Conservation (phyloP, 257 asterid genomes). For the Anisodus tanguticus region DNA sequence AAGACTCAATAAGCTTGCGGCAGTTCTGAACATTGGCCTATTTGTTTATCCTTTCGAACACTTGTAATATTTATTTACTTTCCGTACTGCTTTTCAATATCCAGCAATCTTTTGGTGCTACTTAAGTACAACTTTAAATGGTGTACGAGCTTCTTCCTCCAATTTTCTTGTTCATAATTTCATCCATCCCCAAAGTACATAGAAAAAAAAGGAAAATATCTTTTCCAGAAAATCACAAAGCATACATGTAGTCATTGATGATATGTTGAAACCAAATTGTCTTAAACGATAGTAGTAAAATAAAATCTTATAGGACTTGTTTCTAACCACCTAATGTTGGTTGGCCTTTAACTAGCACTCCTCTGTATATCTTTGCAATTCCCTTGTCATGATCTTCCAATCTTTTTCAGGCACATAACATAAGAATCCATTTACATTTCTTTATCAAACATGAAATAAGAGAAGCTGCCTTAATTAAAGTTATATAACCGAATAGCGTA, state of each 20-base stretch:
- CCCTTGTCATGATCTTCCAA: no score
- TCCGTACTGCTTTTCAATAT: no score
- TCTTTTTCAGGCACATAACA: no score
- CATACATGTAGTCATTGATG: not conserved
- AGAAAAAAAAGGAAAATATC: not conserved
- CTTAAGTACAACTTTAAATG: not conserved
- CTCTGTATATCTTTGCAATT: not conserved
- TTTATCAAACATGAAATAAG: no score
- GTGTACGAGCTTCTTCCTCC: not conserved
- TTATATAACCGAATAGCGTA: not conserved
- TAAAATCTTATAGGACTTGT: not conserved
- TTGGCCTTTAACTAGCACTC: not conserved
- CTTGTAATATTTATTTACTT: no score
- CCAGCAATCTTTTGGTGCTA: no score
- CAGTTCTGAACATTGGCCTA: no score
- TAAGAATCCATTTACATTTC: no score
- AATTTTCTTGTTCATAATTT: not conserved
- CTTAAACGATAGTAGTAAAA: not conserved
- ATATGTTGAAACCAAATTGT: not conserved
- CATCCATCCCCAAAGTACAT: not conserved
- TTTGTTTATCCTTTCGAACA: no score
- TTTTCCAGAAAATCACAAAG: not conserved
- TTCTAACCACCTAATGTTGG: not conserved
- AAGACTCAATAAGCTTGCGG: no score
- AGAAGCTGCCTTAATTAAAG: no score